Percentiles rank a stretch among this genome's conserved stretches.
These are phyloP conservation scores for Ophiostoma quercus DNA, from an alignment of 2,329 filamentous ascomycete genomes.

Conservation along the genomic window DNA sequence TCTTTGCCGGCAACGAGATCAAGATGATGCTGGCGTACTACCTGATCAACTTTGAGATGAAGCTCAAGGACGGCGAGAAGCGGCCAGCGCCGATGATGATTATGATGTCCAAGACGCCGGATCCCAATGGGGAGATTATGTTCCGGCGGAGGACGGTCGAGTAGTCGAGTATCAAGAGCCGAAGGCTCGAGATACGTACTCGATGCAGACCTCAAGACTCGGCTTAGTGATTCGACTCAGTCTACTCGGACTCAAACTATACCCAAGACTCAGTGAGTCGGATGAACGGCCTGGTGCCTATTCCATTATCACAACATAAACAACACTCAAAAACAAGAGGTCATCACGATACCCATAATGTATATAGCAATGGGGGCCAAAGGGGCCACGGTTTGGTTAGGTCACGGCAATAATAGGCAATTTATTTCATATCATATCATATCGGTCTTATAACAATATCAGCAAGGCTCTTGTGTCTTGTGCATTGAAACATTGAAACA, in stretches of 20 bases:
- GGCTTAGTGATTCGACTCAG: not conserved
- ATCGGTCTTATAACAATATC: not conserved
- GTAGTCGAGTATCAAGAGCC: not conserved
- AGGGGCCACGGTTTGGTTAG: not conserved
- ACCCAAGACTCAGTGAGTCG: not conserved
- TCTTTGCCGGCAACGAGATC: slow-evolving; percentile 45
- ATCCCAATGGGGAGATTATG: slow-evolving; percentile 39
- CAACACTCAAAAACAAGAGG: not conserved
- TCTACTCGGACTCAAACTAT: not conserved
- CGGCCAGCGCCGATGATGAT: slow-evolving; percentile 40
- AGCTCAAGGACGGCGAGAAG: slow-evolving; percentile 37
- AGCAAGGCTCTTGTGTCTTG: not conserved
- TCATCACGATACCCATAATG: slow-evolving; percentile 9
- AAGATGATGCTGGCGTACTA: slow-evolving; percentile 42
- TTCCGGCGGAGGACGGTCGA: slow-evolving; percentile 35
- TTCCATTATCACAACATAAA: not conserved
- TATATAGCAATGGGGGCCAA: not conserved
- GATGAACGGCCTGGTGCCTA: not conserved
- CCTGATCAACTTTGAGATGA: slow-evolving; percentile 42
- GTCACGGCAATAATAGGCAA: not conserved
- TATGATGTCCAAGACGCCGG: slow-evolving; percentile 42
- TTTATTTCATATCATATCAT: not conserved
- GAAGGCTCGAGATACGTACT: not conserved
- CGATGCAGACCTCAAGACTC: no score
- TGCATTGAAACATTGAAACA: not conserved